Evolutionary conservation across 2,329 filamentous ascomycete species (phyloP).

Genomic region (Trichoderma asperellum): DNA sequence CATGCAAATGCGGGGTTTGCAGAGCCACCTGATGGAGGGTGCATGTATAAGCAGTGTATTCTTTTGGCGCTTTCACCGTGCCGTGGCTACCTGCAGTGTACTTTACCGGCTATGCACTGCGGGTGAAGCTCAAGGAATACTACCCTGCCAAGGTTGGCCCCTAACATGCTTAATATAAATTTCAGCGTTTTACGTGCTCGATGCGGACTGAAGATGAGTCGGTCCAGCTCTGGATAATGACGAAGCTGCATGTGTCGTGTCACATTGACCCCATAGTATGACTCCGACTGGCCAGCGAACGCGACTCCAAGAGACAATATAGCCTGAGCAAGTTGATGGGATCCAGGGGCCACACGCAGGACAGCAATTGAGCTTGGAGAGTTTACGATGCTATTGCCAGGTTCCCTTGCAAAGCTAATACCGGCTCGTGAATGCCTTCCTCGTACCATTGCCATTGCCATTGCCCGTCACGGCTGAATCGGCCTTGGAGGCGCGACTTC

Average conservation of each 20-base stretch:
- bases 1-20: conserved; percentile 18
- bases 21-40: neutral
- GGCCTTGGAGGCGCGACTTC: neutral
- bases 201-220: neutral
- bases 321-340: conserved; percentile 14
- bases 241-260: conserved; percentile 25
- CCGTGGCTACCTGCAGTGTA: conserved; percentile 3
- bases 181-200: neutral
- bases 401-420: neutral
- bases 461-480: conserved; percentile 4
- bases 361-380: neutral
- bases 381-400: neutral
- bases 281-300: neutral
- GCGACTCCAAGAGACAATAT: conserved; percentile 2
- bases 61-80: neutral
- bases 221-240: conserved; percentile 22
- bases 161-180: conserved; percentile 11
- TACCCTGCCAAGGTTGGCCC: conserved; percentile 3
- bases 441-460: neutral
- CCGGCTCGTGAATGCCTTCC: neutral
- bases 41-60: conserved; percentile 1
- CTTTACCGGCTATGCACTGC: conserved; percentile 4
- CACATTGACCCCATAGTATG: conserved; percentile 11
- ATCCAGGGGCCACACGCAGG: neutral
- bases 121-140: conserved; percentile 8